Conservation (phyloP, 805 yeast species). For the Candida jianshihensis region DNA sequence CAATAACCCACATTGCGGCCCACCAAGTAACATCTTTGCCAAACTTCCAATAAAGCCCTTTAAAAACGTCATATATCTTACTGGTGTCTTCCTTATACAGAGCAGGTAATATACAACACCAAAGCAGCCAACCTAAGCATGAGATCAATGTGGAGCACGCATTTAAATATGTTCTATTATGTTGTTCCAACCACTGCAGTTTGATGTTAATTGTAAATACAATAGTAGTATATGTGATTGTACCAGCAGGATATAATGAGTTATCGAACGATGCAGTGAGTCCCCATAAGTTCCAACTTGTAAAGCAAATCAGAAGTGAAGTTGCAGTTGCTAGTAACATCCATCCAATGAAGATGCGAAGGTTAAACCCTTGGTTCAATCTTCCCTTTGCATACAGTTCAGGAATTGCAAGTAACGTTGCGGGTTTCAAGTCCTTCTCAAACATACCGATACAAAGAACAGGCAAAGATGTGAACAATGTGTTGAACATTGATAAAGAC, state of each 20-base stretch:
- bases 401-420: conserved; percentile 86
- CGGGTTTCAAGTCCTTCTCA: conserved; percentile 83
- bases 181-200: conserved; percentile 75
- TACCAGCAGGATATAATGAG: conserved; percentile 77
- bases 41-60: conserved; percentile 63
- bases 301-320: conserved; percentile 63
- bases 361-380: conserved; percentile 63
- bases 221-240: conserved; percentile 64
- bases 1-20: conserved; percentile 60
- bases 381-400: conserved; percentile 80
- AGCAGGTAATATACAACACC: conserved; percentile 73
- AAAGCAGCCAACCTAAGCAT: conserved; percentile 75
- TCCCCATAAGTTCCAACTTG: conserved; percentile 67
- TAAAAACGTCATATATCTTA: conserved; percentile 62
- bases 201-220: conserved; percentile 71
- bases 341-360: conserved; percentile 70
- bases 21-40: conserved; percentile 85
- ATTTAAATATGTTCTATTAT: conserved; percentile 62
- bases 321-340: conserved; percentile 67
- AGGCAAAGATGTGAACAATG: conserved; percentile 87
- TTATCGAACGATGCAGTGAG: conserved; percentile 59
- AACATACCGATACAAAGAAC: conserved; percentile 93
- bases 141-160: conserved; percentile 62
- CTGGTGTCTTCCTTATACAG: conserved; percentile 48
- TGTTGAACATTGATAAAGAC: conserved; percentile 96